These are phyloP conservation scores for Microglena sp. DNA, from an alignment of 139 green algal species.

Conservation along the genomic window DNA sequence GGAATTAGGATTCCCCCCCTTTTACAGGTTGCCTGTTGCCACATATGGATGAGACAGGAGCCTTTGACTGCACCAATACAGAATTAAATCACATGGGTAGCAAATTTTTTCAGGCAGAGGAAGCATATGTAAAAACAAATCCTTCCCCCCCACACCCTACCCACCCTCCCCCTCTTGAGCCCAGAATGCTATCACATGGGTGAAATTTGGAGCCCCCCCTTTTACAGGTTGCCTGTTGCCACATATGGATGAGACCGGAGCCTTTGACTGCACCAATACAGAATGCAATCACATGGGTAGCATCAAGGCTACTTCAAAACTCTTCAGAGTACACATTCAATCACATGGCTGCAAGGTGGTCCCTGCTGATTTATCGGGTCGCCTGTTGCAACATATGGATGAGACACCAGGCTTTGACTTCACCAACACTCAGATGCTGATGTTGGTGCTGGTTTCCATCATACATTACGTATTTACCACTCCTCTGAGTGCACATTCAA, in stretches of 20 bases:
- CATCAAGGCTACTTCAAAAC: too few relatives aligned
- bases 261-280: too few relatives aligned
- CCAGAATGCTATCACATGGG: too few relatives aligned
- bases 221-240: not conserved
- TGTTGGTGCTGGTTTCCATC: not conserved
- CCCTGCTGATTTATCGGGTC: constrained; percentile 39
- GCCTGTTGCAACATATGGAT: constrained; percentile 98
- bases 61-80: constrained; percentile 76
- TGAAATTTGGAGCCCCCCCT: not conserved
- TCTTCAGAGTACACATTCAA: too few relatives aligned
- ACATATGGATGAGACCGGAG: too few relatives aligned
- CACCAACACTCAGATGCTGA: constrained; percentile 45
- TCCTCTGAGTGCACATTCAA: not conserved
- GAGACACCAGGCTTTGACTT: constrained; percentile 92
- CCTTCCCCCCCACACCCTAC: too few relatives aligned
- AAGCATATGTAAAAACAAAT: too few relatives aligned
- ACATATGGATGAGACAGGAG: constrained; percentile 97
- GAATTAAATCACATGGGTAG: too few relatives aligned
- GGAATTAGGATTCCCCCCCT: too few relatives aligned
- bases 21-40: constrained; percentile 86
- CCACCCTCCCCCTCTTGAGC: too few relatives aligned
- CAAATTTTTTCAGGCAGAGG: too few relatives aligned
- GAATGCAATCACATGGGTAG: too few relatives aligned
- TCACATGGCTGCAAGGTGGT: not conserved
- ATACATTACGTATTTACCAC: not conserved